Evolutionary conservation across 352 stramenopile genomes (phyloP).

Genomic region (Thalassiosira ordinaria): DNA sequence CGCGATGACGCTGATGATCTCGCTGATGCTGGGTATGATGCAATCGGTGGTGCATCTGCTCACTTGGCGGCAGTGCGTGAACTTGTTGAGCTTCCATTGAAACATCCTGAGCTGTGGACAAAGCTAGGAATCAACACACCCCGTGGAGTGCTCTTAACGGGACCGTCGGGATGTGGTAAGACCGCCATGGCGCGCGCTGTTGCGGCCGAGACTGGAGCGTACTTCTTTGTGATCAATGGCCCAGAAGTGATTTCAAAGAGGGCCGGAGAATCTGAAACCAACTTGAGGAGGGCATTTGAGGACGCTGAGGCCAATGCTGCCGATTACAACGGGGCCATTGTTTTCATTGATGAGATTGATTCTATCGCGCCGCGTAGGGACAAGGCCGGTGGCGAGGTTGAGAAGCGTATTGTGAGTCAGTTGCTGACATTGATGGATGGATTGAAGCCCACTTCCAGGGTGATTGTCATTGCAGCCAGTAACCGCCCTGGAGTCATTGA

Average conservation of each 20-base stretch:
- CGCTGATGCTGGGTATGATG: conserved; percentile 88
- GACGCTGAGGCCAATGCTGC: conserved; percentile 99
- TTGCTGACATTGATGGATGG: conserved; percentile 99
- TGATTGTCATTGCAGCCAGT: conserved; percentile 99
- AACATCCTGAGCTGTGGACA: conserved; percentile 92
- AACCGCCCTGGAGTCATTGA: conserved; percentile 99
- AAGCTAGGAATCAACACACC: conserved; percentile 94
- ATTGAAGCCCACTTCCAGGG: conserved; percentile 88
- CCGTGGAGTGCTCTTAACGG: conserved; percentile 98
- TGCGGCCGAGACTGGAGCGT: conserved; percentile 98
- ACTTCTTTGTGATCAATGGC: conserved; percentile 99
- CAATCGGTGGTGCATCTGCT: conserved; percentile 92
- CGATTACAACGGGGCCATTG: no score
- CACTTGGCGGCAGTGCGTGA: conserved; percentile 94
- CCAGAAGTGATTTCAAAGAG: conserved; percentile 99
- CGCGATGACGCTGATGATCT: conserved; percentile 85
- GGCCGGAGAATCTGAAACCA: conserved; percentile 87
- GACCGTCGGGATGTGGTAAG: conserved; percentile 97
- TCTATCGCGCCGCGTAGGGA: conserved; percentile 98
- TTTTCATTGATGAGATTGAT: conserved; percentile 99
- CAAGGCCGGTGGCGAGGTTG: conserved; percentile 99
- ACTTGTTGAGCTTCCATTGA: conserved; percentile 94
- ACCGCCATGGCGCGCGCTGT: conserved; percentile 98
- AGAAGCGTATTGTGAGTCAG: conserved; percentile 98
- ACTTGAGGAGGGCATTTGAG: conserved; percentile 96